Base-by-base conservation (phyloP, 2,329 filamentous ascomycete species). In the Aureobasidium sp. region DNA sequence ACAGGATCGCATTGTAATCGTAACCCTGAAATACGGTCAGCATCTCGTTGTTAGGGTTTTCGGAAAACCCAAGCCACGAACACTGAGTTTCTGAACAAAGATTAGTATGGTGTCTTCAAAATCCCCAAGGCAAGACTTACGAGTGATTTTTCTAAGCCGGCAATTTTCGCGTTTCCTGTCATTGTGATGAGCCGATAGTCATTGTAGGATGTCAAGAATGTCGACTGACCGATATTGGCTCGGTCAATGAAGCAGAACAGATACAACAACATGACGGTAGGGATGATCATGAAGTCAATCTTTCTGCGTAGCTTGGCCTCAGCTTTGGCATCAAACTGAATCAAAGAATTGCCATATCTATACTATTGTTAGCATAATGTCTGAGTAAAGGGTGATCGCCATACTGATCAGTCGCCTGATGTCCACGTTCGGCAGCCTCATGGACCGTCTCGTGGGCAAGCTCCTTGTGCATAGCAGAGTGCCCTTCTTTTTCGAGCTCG, bases 211-310 rank as follows among this genome's bases (percentile, higher is more conserved):
- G 15, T 25, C n/a, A 29, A 1, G 41, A 25, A 15, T 31, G 17
- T 22, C 14, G 25, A 34, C 52, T 31, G 44, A 86, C 86, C 87
- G 41, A 90, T 87, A 64, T 89, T 90, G 27, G 87, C 85, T n/a
- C 87, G 80, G 67, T 89, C 87, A 65, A 89, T 88, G 73, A 89
- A 89, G 74, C 86, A 89, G 68, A 89, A 89, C 0, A 89, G 78
- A 67, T 89, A 90, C 3, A 90, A 75, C 0, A 89, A 62, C 0
- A 86, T 75, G 0, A 89, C 85, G 0, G 84, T 87, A 0, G 87
- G 87, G 0, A 89, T 77, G 48, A 88, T 82, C 67, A 78, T 82
- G 6, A 87, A 67, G 67, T 90, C 87, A 52, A 89, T 84, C 71
- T 89, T 89, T 68, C 75, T 73, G 8, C 85, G 77, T 27, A 89